Evolutionary conservation across 257 asterid species (phyloP).

Genomic region (Salvia splendens): DNA sequence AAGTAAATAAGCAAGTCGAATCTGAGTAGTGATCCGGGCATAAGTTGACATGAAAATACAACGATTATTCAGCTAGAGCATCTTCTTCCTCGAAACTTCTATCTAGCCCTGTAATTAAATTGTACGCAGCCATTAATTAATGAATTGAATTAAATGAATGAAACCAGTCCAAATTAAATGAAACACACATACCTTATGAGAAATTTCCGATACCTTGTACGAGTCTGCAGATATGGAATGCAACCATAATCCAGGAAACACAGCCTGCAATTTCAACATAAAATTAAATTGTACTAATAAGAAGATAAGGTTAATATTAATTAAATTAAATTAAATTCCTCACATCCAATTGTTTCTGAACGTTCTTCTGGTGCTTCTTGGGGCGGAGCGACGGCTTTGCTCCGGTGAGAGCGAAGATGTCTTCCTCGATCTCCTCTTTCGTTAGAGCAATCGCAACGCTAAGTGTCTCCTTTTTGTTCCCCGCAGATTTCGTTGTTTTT

Average conservation of each 20-base stretch:
- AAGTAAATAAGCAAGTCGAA: background rate
- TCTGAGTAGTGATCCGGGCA: too few relatives aligned
- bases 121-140: background rate
- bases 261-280: constrained; percentile 39
- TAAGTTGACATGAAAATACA: background rate
- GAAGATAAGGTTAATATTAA: too few relatives aligned
- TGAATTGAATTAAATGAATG: background rate
- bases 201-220: constrained; percentile 49
- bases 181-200: background rate
- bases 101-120: background rate
- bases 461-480: constrained; percentile 37
- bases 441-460: constrained; percentile 43
- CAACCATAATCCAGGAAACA: constrained; percentile 66
- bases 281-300: background rate
- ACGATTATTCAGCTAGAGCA: too few relatives aligned
- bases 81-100: too few relatives aligned
- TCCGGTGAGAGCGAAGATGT: constrained; percentile 52
- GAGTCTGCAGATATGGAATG: constrained; percentile 53
- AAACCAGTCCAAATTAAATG: background rate
- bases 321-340: constrained; percentile 13
- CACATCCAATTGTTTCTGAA: constrained; percentile 64
- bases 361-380: constrained; percentile 51
- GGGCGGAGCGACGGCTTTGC: constrained; percentile 64
- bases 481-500: constrained; percentile 1
- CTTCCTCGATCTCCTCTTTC: constrained; percentile 64